These are phyloP conservation scores for Ganoderma leucocontextum DNA, from an alignment of 1,284 basidiomycete species.

Conservation along the genomic window DNA sequence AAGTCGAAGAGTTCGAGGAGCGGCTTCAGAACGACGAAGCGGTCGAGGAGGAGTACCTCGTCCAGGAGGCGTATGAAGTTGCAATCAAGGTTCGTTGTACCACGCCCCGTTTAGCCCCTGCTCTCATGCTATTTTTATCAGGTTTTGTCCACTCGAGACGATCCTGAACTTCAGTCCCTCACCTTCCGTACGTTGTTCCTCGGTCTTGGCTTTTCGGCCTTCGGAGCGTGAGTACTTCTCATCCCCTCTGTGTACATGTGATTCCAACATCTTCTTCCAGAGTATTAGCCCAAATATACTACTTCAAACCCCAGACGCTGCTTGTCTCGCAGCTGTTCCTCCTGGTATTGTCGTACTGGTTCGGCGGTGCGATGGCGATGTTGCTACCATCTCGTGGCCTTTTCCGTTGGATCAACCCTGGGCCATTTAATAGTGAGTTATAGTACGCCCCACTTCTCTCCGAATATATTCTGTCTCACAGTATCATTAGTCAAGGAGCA, in stretches of 20 bases:
- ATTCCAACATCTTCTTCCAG: constrained; percentile 31
- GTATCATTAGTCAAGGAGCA: constrained; percentile 42
- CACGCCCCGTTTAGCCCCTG: background rate
- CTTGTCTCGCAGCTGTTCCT: constrained; percentile 45
- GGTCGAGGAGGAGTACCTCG: constrained; percentile 43
- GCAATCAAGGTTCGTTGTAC: constrained; percentile 43
- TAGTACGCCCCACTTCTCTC: background rate
- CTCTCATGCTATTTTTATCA: constrained; percentile 16
- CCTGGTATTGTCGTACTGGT: constrained; percentile 47
- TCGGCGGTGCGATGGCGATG: constrained; percentile 45
- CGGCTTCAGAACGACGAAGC: constrained; percentile 46
- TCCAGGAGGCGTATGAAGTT: constrained; percentile 47
- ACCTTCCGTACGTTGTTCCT: constrained; percentile 49
- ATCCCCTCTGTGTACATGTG: constrained; percentile 16
- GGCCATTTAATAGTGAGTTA: constrained; percentile 51
- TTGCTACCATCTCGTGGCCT: constrained; percentile 44
- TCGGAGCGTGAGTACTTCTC: constrained; percentile 40
- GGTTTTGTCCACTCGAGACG: constrained; percentile 49
- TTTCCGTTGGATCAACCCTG: constrained; percentile 51
- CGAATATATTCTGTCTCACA: background rate
- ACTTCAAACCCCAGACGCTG: constrained; percentile 49
- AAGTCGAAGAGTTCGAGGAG: constrained; percentile 46
- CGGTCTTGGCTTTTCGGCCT: constrained; percentile 48
- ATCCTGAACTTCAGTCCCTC: constrained; percentile 45
- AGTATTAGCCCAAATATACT: constrained; percentile 49